A percentile compares a stretch with the other conserved stretches of the same genome.
Evolutionary conservation across 2,329 filamentous ascomycete genomes (phyloP).

Genomic region (Cordyceps javanica): DNA sequence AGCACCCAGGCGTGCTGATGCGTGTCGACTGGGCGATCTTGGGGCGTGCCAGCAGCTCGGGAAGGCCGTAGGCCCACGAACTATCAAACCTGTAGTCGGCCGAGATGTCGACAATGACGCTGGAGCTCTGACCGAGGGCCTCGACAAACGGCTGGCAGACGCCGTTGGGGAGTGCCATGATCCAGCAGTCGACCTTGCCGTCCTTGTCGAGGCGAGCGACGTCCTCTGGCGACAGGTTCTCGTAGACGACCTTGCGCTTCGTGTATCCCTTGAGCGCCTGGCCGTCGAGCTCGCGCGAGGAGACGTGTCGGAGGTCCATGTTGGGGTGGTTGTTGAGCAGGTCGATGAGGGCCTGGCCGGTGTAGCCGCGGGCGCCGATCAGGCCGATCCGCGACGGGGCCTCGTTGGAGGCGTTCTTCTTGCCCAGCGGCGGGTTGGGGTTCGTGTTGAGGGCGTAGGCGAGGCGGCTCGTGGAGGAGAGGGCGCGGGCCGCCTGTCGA

Average conservation of each 20-base stretch:
- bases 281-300: conserved; percentile 84
- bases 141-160: conserved; percentile 93
- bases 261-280: conserved; percentile 83
- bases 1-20: conserved; percentile 92
- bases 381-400: conserved; percentile 74
- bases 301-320: conserved; percentile 87
- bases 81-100: conserved; percentile 90
- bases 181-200: conserved; percentile 88
- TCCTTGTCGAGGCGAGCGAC: conserved; percentile 77
- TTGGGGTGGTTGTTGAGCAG: conserved; percentile 82
- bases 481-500: background rate
- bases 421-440: conserved; percentile 83
- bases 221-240: conserved; percentile 83
- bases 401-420: conserved; percentile 79
- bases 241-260: conserved; percentile 88
- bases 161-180: conserved; percentile 93
- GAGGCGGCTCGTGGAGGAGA: conserved; percentile 1
- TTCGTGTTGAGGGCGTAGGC: conserved; percentile 16
- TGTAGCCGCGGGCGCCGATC: conserved; percentile 90
- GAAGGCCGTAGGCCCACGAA: conserved; percentile 83
- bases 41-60: conserved; percentile 72
- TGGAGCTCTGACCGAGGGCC: conserved; percentile 64
- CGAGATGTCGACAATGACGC: conserved; percentile 87
- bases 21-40: conserved; percentile 72
- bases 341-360: conserved; percentile 82